Evolutionary conservation across 164 flowering plant genomes (phyloP).

Genomic region (Amborella trichopoda): DNA sequence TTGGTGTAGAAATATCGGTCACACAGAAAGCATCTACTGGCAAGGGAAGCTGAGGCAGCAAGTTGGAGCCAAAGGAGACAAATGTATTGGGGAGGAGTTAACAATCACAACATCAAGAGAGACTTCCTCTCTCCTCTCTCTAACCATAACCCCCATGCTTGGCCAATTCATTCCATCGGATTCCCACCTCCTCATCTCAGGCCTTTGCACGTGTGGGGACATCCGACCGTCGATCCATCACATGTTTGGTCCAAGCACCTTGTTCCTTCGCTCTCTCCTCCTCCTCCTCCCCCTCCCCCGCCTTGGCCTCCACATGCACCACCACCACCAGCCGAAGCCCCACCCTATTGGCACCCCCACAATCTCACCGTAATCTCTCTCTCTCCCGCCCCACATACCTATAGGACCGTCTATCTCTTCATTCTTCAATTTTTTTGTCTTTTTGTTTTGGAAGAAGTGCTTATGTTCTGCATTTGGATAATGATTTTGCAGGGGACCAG

Average conservation of each 20-base stretch:
- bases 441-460: too few species aligned
- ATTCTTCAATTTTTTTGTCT: not conserved
- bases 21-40: conserved; percentile 82
- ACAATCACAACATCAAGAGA: too few species aligned
- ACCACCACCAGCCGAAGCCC: conserved; percentile 4
- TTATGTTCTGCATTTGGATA: too few species aligned
- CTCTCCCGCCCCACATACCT: conserved; percentile 5
- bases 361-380: conserved; percentile 33
- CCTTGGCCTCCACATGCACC: conserved; percentile 18
- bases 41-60: conserved; percentile 87
- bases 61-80: conserved; percentile 81
- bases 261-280: conserved; percentile 24
- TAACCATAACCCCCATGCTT: too few species aligned
- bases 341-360: conserved; percentile 47
- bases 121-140: too few species aligned
- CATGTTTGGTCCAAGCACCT: conserved; percentile 75
- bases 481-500: too few species aligned
- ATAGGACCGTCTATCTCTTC: conserved; percentile 1
- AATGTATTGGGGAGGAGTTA: conserved; percentile 24
- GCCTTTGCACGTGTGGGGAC: conserved; percentile 97
- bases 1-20: conserved; percentile 82
- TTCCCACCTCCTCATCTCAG: conserved; percentile 23
- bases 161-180: too few species aligned
- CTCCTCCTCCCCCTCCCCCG: conserved; percentile 22
- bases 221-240: conserved; percentile 61